Conservation (phyloP, 148 eudicot genomes). For the Chenopodium berlandieri region DNA sequence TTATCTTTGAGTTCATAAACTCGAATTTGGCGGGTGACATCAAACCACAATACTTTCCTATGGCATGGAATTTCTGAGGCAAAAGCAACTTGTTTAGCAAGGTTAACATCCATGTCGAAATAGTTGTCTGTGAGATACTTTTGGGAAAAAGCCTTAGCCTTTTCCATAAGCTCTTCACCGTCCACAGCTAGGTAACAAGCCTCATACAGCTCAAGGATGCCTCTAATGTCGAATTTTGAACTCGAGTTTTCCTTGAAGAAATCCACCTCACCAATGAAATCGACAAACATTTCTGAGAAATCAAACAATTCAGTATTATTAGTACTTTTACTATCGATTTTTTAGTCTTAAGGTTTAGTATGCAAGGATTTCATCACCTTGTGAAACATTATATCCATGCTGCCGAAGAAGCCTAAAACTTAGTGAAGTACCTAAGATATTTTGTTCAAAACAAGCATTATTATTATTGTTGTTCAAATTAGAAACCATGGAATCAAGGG, state of each 20-base stretch:
- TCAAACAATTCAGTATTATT: too few relatives aligned
- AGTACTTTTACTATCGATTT: too few relatives aligned
- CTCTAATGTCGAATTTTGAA: conserved; percentile 8
- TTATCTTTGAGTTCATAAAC: conserved; percentile 8
- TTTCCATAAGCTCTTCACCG: conserved; percentile 29
- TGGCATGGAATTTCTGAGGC: conserved; percentile 32
- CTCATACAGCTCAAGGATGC: conserved; percentile 36
- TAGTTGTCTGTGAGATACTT: conserved; percentile 5
- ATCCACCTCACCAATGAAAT: conserved; percentile 21
- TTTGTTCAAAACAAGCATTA: background rate
- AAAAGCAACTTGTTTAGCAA: conserved; percentile 14
- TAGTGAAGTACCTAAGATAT: conserved; percentile 27
- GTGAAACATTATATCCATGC: conserved; percentile 37
- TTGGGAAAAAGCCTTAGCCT: conserved; percentile 23
- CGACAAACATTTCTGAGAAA: conserved; percentile 28
- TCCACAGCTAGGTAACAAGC: conserved; percentile 37
- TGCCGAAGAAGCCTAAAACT: conserved; percentile 44
- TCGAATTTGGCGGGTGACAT: conserved; percentile 36
- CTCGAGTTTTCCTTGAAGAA: background rate
- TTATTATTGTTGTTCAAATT: background rate
- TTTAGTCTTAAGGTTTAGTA: too few relatives aligned
- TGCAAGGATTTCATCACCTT: conserved; percentile 23
- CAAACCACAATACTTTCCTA: conserved; percentile 42
- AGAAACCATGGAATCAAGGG: conserved; percentile 20
- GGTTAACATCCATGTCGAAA: conserved; percentile 4